A percentile compares a stretch with the other conserved stretches of the same genome.
phyloP scores from a whole-genome alignment of 106 monocot species.

The Phalaenopsis equestris region DNA sequence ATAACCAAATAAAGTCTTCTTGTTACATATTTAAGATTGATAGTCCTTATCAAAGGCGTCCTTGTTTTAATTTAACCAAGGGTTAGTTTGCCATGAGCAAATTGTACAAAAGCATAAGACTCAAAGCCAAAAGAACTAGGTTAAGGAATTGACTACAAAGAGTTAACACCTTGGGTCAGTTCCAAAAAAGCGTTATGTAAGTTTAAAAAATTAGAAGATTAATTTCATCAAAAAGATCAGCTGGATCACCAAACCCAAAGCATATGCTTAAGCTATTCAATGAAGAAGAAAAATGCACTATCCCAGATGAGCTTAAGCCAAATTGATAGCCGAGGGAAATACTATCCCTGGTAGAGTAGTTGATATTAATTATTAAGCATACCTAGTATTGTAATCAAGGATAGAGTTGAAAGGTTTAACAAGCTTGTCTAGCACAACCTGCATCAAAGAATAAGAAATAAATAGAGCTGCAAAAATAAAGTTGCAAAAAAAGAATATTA shows the following conservation, averaged over 20 bases:
- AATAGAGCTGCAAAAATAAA: not conserved
- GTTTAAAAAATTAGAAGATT: too few relatives aligned
- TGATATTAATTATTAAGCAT: slow-evolving; percentile 2
- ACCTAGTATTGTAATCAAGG: slow-evolving; percentile 95
- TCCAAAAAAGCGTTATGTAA: too few relatives aligned
- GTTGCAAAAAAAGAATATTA: not conserved
- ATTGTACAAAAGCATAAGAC: too few relatives aligned
- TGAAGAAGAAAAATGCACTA: not conserved
- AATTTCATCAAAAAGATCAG: too few relatives aligned
- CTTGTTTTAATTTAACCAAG: too few relatives aligned
- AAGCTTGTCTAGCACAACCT: slow-evolving; percentile 91
- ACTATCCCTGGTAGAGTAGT: not conserved
- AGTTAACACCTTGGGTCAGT: too few relatives aligned
- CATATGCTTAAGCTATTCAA: not conserved
- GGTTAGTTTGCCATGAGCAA: too few relatives aligned
- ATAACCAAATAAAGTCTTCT: too few relatives aligned
- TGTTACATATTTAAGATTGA: too few relatives aligned
- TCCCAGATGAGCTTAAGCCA: not conserved
- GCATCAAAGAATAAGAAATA: slow-evolving; percentile 5
- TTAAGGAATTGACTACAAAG: too few relatives aligned
- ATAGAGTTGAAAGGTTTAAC: slow-evolving; percentile 84
- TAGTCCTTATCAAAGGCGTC: too few relatives aligned
- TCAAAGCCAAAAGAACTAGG: too few relatives aligned
- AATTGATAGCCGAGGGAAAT: not conserved
- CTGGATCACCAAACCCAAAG: not conserved